A percentile compares a stretch with the other conserved stretches of the same genome.
Conservation (phyloP, 2,329 filamentous ascomycete genomes). For the Aspergillus carbonarius region DNA sequence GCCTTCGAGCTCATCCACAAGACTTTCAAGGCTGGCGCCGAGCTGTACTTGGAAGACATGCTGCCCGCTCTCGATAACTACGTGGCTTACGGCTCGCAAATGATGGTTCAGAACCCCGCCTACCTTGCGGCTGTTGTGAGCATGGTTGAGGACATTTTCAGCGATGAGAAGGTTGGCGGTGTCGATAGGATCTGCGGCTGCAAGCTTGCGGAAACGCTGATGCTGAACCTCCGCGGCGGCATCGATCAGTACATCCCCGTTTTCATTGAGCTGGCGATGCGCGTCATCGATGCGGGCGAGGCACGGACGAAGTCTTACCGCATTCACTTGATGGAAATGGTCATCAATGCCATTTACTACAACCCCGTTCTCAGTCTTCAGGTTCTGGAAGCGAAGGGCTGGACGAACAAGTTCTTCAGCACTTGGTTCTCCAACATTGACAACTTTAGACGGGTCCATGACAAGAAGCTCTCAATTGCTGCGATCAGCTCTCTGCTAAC, state of each 20-base stretch:
- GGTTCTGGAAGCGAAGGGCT: conserved; percentile 83
- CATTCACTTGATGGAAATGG: conserved; percentile 97
- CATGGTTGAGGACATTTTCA: conserved; percentile 95
- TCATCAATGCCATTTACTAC: conserved; percentile 98
- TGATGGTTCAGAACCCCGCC: conserved; percentile 76
- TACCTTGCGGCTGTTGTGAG: conserved; percentile 87
- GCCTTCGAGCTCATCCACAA: conserved; percentile 95
- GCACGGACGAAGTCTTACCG: conserved; percentile 89
- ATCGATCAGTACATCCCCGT: conserved; percentile 85
- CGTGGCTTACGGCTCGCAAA: conserved; percentile 83
- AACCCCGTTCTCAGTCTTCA: conserved; percentile 83
- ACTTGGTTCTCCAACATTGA: conserved; percentile 97
- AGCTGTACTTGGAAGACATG: conserved; percentile 98
- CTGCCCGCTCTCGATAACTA: conserved; percentile 97
- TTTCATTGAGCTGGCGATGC: conserved; percentile 89
- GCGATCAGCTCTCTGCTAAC: conserved; percentile 85
- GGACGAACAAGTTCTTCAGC: conserved; percentile 99
- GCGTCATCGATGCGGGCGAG: conserved; percentile 68
- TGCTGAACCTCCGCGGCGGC: conserved; percentile 87
- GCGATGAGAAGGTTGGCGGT: conserved; percentile 85
- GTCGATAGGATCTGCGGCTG: conserved; percentile 96
- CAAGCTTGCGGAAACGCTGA: conserved; percentile 94
- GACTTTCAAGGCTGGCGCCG: conserved; percentile 94
- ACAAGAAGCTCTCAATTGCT: conserved; percentile 97
- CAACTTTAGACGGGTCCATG: conserved; percentile 87